Conservation (phyloP, 2,329 filamentous ascomycete genomes). For the Aspergillus luchuensis region DNA sequence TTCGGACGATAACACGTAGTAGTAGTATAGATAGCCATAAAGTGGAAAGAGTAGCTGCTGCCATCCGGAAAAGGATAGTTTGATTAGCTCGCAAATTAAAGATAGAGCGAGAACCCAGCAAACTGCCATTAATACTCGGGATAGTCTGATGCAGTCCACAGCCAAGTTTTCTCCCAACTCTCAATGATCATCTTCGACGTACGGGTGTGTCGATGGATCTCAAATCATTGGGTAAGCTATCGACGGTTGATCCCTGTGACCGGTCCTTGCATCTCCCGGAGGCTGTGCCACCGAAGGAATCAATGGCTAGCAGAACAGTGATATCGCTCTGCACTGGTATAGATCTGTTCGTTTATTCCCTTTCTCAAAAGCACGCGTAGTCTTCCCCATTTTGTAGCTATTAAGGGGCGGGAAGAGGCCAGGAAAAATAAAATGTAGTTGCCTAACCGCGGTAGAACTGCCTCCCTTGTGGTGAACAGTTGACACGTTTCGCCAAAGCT, state of each 20-base stretch:
- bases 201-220: background rate
- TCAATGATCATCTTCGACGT: background rate
- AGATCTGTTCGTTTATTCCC: background rate
- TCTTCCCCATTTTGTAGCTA: background rate
- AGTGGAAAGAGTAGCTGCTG: background rate
- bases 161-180: background rate
- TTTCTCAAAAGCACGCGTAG: background rate
- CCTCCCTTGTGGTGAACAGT: background rate
- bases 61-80: background rate
- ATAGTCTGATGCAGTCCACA: background rate
- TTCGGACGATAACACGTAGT: too few species aligned
- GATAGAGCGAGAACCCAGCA: background rate
- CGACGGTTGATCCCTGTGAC: background rate
- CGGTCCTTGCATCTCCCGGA: slow-evolving; percentile 3
- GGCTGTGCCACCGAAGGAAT: background rate
- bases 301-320: background rate
- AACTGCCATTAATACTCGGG: background rate
- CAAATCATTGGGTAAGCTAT: background rate
- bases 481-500: background rate
- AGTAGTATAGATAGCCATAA: too few species aligned
- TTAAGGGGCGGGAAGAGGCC: background rate
- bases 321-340: background rate
- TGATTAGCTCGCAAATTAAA: background rate
- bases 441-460: background rate
- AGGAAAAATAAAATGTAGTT: background rate